Conservation (phyloP, 2,329 filamentous ascomycete genomes). For the Alternaria alternata region DNA sequence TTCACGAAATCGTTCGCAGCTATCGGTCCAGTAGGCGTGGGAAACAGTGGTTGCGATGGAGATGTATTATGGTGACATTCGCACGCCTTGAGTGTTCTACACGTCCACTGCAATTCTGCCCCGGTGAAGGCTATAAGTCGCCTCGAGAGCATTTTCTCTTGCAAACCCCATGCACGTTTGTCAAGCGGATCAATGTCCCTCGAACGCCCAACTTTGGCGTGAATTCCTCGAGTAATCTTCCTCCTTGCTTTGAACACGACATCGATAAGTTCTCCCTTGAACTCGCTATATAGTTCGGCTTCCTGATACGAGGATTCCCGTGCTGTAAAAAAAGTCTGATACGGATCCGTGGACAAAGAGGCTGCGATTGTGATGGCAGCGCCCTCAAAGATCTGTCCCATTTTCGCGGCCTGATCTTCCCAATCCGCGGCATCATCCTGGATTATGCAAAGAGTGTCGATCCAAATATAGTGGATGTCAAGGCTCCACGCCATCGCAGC, state of each 20-base stretch:
- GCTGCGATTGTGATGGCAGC: conserved; percentile 9
- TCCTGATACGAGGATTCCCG: neutral
- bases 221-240: conserved; percentile 3
- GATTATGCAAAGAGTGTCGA: neutral
- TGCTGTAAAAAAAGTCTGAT: neutral
- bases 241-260: conserved; percentile 8
- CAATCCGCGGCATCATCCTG: neutral
- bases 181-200: neutral
- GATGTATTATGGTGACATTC: conserved; percentile 1
- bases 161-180: conserved; percentile 4
- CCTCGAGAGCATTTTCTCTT: conserved; percentile 8
- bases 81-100: conserved; percentile 4
- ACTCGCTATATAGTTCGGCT: neutral
- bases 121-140: conserved; percentile 9
- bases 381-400: conserved; percentile 5
- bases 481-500: neutral
- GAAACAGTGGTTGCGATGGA: neutral
- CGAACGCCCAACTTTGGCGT: conserved; percentile 4
- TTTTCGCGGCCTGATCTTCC: conserved; percentile 9
- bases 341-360: conserved; percentile 1
- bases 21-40: neutral
- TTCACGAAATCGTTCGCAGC: neutral
- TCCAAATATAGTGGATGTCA: neutral
- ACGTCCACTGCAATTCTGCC: conserved; percentile 10
- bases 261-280: neutral